Percentiles rank a stretch among this genome's conserved stretches.
These are phyloP conservation scores for Kodamaea sp. DNA, from an alignment of 1,139 yeast genomes.

Conservation along the genomic window DNA sequence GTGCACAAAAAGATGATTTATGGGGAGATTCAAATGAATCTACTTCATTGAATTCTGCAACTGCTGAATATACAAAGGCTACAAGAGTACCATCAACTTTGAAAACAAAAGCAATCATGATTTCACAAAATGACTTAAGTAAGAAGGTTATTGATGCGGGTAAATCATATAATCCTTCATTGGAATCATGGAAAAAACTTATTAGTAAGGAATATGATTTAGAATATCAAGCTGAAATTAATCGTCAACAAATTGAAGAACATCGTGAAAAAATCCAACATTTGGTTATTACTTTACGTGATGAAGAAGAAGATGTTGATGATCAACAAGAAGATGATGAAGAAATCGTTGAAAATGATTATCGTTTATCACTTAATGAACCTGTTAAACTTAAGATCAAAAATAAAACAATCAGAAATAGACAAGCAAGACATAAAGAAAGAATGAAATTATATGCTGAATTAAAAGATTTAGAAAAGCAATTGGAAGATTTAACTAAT, in stretches of 20 bases:
- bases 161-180: conserved; percentile 87
- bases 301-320: conserved; percentile 49
- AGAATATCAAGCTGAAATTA: conserved; percentile 66
- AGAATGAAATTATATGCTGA: conserved; percentile 52
- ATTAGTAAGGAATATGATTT: conserved; percentile 61
- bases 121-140: conserved; percentile 34
- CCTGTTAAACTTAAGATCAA: conserved; percentile 70
- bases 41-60: conserved; percentile 27
- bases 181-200: conserved; percentile 76
- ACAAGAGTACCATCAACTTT: conserved; percentile 56
- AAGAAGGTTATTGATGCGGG: conserved; percentile 68
- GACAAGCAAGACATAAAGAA: conserved; percentile 62
- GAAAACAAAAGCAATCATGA: conserved; percentile 48
- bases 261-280: conserved; percentile 62
- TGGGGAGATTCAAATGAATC: conserved; percentile 57
- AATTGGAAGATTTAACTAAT: conserved; percentile 55
- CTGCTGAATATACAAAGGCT: conserved; percentile 49
- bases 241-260: conserved; percentile 55
- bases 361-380: conserved; percentile 62
- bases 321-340: conserved; percentile 37
- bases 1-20: conserved; percentile 53
- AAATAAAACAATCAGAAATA: conserved; percentile 75
- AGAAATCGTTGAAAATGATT: conserved; percentile 17
- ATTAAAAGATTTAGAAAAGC: conserved; percentile 54
- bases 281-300: conserved; percentile 59